Percentiles rank a stretch among this genome's conserved stretches.
phyloP scores from a whole-genome alignment of 495 filamentous ascomycete species.

The Podospora sp. region DNA sequence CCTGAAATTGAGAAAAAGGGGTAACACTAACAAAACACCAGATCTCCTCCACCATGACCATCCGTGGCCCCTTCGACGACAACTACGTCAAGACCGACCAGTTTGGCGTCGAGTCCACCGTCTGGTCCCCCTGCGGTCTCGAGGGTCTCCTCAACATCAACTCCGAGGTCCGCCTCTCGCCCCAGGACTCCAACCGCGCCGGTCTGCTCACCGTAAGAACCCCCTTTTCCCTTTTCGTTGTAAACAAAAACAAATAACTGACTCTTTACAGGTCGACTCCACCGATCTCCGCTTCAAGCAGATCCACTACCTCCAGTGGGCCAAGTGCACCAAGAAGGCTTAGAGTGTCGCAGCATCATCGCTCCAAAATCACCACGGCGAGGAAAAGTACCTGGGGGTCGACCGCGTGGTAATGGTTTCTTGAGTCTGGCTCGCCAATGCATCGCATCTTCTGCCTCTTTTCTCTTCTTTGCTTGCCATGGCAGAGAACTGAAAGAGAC shows the following conservation, averaged over 20 bases:
- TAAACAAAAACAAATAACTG: too few relatives aligned
- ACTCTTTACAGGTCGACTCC: constrained; percentile 33
- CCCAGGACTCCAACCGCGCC: constrained; percentile 23
- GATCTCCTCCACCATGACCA: constrained; percentile 37
- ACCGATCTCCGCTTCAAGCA: constrained; percentile 39
- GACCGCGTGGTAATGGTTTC: not conserved
- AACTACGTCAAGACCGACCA: constrained; percentile 44
- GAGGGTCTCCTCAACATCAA: constrained; percentile 49
- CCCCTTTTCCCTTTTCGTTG: constrained; percentile 9
- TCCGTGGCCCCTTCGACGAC: constrained; percentile 42
- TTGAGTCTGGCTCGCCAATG: not conserved
- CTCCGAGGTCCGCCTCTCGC: constrained; percentile 42
- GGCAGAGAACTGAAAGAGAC: too few relatives aligned
- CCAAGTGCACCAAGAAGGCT: constrained; percentile 29
- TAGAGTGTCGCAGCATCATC: not conserved
- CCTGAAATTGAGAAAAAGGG: too few relatives aligned
- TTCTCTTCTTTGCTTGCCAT: too few relatives aligned
- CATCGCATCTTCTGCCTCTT: not conserved
- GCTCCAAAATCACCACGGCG: not conserved
- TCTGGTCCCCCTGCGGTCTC: constrained; percentile 48
- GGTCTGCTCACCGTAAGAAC: constrained; percentile 36
- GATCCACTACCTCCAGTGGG: constrained; percentile 39
- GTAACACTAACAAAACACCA: constrained; percentile 13
- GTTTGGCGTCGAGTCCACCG: constrained; percentile 41
- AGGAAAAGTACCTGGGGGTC: not conserved